A percentile compares a stretch with the other conserved stretches of the same genome.
Evolutionary conservation across 2,329 filamentous ascomycete species (phyloP).

Genomic region (Venturia effusa): DNA sequence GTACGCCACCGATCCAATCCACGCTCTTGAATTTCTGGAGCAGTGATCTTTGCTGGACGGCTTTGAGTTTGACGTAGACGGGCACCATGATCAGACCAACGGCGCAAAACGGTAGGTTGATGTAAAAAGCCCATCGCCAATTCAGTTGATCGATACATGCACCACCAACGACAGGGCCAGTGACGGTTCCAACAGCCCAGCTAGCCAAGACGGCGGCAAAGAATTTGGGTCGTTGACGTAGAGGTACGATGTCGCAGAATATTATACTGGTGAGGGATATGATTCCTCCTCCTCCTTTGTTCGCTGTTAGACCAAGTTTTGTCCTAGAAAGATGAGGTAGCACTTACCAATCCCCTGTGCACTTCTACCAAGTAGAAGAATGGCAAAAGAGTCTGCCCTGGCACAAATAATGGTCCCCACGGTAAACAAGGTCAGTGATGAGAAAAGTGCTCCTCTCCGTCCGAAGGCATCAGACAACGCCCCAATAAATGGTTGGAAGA

Average conservation of each 20-base stretch:
- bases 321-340: conserved; percentile 30
- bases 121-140: conserved; percentile 31
- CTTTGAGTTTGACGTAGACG: not conserved
- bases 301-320: not conserved
- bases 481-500: conserved; percentile 42
- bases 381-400: conserved; percentile 28
- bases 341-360: conserved; percentile 38
- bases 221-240: conserved; percentile 11
- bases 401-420: conserved; percentile 32
- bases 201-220: conserved; percentile 4
- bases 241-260: conserved; percentile 14
- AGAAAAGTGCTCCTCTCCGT: conserved; percentile 30
- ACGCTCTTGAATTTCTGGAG: conserved; percentile 19
- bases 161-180: conserved; percentile 25
- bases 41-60: not conserved
- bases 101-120: conserved; percentile 33
- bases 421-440: conserved; percentile 32
- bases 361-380: not conserved
- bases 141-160: conserved; percentile 15
- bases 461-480: conserved; percentile 38
- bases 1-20: conserved; percentile 32
- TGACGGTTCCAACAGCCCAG: conserved; percentile 24
- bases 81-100: conserved; percentile 5
- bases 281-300: not conserved
- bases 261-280: conserved; percentile 24